Evolutionary conservation across 345 rosid species (phyloP), one percentile per base, ranked within the genome.

Genomic region (Melastoma malabathricum): DNA sequence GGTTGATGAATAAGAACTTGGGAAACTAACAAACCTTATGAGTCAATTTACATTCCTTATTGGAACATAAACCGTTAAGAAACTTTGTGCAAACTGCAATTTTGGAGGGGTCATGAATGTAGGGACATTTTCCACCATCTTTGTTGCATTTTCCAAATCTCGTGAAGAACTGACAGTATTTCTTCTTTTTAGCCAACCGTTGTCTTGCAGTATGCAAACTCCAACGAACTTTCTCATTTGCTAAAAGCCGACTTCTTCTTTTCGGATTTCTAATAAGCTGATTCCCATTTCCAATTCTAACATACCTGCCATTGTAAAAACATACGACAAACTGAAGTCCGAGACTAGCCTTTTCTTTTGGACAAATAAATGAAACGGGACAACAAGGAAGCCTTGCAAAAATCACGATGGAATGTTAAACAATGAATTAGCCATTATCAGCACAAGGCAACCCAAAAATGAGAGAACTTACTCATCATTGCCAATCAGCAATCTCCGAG

Each of bases 81-180:
- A 82, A 92, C 61, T 82, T 92, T 57, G 98, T 92, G 72, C 98
- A 92, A 51, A 92, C 97, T 18, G 88, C 89, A 54, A 92, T 73
- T 79, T 92, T 92, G 39, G 95, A 81, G 60, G 83, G 75, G 64
- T 92, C 97, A 38, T 92, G 98, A 64, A 92, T 79, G 64, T 74
- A 92, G 46, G 88, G 82, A 43, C 98, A 92, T 75, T 84, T 84
- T 48, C 95, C 97, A 63, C 77, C 78, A 65, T 72, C 82, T 73
- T 92, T 92, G 79, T 84, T 87, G 84, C 97, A 92, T 68, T 82
- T 82, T 22, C 98, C 97, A 47, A 92, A 92, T 76, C 97, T 84
- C 45, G 98, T 92, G 69, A 84, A 92, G 53, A 92, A 87, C 66
- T 87, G 95, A 69, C 97, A 84, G 68, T 84, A 92, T 60, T 72